Evolutionary conservation across 164 flowering plant genomes (phyloP).

Genomic region (Kalanchoe fedtschenkoi): DNA sequence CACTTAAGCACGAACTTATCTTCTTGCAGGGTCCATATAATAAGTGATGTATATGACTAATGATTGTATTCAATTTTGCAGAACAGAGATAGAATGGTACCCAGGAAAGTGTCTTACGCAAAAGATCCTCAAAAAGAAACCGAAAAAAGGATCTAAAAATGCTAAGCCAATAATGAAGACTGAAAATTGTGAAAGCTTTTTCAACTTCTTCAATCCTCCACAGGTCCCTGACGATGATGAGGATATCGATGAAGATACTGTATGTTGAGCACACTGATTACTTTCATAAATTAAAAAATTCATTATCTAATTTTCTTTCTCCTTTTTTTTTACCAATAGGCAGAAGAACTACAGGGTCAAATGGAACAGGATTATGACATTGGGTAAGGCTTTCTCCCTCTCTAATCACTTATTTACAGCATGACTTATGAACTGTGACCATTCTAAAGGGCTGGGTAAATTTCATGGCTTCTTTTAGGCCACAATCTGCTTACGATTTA

Average conservation of each 20-base stretch:
- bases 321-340: slow-evolving; percentile 17
- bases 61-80: slow-evolving; percentile 12
- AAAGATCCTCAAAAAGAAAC: slow-evolving; percentile 79
- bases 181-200: slow-evolving; percentile 80
- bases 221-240: slow-evolving; percentile 91
- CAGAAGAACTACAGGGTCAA: slow-evolving; percentile 52
- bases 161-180: slow-evolving; percentile 78
- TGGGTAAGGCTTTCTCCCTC: slow-evolving; percentile 22
- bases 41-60: neutral
- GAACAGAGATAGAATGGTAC: slow-evolving; percentile 89
- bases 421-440: too few relatives aligned
- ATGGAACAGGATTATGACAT: slow-evolving; percentile 64
- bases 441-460: neutral
- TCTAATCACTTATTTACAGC: neutral
- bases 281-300: neutral
- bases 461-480: neutral
- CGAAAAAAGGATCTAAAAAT: slow-evolving; percentile 80
- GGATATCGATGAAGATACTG: slow-evolving; percentile 79
- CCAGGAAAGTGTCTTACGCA: slow-evolving; percentile 89
- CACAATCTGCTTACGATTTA: neutral
- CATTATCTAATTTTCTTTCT: neutral
- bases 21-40: neutral
- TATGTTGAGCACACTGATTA: slow-evolving; percentile 19
- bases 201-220: slow-evolving; percentile 89
- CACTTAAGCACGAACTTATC: neutral